Percentiles rank a stretch among this genome's conserved stretches.
These are phyloP conservation scores for Lecanosticta acicola DNA, from an alignment of 2,329 filamentous ascomycete species.

Conservation along the genomic window DNA sequence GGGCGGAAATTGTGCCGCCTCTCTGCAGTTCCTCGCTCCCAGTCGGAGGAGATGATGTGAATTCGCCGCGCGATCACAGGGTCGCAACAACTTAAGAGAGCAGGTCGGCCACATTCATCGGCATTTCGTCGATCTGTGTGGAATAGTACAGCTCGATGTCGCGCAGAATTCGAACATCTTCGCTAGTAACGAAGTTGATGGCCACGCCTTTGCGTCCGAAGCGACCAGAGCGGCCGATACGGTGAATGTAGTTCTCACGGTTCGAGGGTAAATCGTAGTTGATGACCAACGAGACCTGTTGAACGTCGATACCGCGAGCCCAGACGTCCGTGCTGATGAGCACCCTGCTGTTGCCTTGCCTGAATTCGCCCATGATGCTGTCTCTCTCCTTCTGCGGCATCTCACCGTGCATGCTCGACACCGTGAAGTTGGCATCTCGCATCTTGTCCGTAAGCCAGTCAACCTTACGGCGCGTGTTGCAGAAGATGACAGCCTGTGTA, in stretches of 20 bases:
- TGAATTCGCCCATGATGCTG: constrained; percentile 98
- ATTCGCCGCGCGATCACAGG: no score
- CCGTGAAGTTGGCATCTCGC: constrained; percentile 97
- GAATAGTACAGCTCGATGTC: constrained; percentile 98
- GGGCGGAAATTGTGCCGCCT: neutral
- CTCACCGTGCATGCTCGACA: constrained; percentile 97
- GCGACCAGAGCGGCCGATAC: constrained; percentile 89
- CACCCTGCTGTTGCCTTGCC: constrained; percentile 91
- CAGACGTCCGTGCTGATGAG: constrained; percentile 96
- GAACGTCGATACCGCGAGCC: constrained; percentile 97
- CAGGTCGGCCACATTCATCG: constrained; percentile 65
- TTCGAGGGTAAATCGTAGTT: constrained; percentile 98
- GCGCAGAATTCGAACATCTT: constrained; percentile 93
- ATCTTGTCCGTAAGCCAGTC: constrained; percentile 99
- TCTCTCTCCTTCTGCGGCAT: constrained; percentile 98
- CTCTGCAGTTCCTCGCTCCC: neutral
- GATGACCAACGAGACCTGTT: constrained; percentile 96
- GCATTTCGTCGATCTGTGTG: constrained; percentile 97
- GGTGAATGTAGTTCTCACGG: constrained; percentile 99
- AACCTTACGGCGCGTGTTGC: constrained; percentile 97
- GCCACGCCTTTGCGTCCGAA: constrained; percentile 98
- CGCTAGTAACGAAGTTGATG: constrained; percentile 98
- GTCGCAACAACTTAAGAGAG: constrained; percentile 29
- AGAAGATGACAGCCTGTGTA: constrained; percentile 98
- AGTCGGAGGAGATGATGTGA: neutral